These are phyloP conservation scores for Raphidocelis subcapitata DNA, from an alignment of 139 green algal species.

Conservation along the genomic window DNA sequence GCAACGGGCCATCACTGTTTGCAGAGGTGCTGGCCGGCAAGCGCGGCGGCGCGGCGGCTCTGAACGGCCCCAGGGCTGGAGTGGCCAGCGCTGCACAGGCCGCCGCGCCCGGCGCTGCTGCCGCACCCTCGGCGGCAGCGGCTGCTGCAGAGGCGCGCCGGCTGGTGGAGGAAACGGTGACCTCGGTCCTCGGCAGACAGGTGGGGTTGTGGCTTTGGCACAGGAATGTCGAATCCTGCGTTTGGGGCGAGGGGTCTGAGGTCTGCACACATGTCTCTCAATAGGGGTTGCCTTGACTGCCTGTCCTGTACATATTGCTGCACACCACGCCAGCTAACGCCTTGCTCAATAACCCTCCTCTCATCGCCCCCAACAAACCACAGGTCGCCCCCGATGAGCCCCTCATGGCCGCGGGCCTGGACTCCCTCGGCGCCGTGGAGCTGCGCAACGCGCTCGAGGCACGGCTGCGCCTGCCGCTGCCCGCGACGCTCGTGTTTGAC, in stretches of 20 bases:
- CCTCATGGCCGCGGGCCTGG: constrained; percentile 77
- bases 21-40: background rate
- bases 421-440: constrained; percentile 80
- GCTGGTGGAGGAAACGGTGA: constrained; percentile 11
- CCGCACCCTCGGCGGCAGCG: background rate
- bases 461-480: constrained; percentile 49
- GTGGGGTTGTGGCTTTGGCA: background rate
- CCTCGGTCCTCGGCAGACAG: constrained; percentile 8
- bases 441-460: constrained; percentile 70
- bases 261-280: no score
- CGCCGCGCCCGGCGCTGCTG: background rate
- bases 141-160: constrained; percentile 32
- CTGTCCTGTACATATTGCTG: no score
- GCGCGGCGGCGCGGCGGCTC: no score
- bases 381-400: constrained; percentile 50
- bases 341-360: no score
- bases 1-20: background rate
- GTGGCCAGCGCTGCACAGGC: no score
- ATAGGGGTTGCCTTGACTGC: no score
- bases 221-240: no score
- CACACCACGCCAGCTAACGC: background rate
- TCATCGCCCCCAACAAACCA: no score
- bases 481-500: constrained; percentile 73
- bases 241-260: no score
- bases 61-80: no score